A percentile compares a stretch with the other conserved stretches of the same genome.
phyloP scores from a whole-genome alignment of 257 asterid genomes.

The Solanum sejunctum region DNA sequence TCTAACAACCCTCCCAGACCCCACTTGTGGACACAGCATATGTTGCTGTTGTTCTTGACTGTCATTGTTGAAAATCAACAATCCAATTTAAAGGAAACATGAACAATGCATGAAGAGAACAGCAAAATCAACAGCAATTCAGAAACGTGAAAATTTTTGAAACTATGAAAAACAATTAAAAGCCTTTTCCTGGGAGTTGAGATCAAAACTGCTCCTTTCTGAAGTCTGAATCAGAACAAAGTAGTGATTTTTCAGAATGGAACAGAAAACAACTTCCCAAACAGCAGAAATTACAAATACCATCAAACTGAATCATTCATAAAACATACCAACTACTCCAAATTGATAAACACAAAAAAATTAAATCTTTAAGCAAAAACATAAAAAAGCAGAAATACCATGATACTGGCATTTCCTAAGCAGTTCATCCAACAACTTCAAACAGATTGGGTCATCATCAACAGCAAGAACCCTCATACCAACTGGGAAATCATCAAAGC shows the following conservation, averaged over 20 bases:
- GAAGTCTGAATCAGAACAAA: neutral
- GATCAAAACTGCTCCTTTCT: neutral
- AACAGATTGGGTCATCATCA: slow-evolving; percentile 76
- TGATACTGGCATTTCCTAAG: slow-evolving; percentile 74
- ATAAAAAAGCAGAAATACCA: slow-evolving; percentile 25
- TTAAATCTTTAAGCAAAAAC: neutral
- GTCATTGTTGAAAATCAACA: neutral
- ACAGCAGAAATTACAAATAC: neutral
- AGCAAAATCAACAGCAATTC: neutral
- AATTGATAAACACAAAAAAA: neutral
- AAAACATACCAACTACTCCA: neutral
- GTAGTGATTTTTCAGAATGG: neutral
- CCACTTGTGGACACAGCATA: neutral
- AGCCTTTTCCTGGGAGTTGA: neutral
- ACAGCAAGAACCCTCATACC: slow-evolving; percentile 90
- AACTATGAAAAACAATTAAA: neutral
- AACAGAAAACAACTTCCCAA: neutral
- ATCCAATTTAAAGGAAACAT: neutral
- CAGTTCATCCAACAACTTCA: slow-evolving; percentile 51
- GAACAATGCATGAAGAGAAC: neutral
- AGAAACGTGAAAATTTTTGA: neutral
- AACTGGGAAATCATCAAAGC: slow-evolving; percentile 47
- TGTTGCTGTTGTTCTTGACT: neutral
- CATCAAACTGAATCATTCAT: neutral
- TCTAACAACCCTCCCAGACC: neutral